Evolutionary conservation across 305 asterid genomes (phyloP).

Genomic region (Rubia tinctorum): DNA sequence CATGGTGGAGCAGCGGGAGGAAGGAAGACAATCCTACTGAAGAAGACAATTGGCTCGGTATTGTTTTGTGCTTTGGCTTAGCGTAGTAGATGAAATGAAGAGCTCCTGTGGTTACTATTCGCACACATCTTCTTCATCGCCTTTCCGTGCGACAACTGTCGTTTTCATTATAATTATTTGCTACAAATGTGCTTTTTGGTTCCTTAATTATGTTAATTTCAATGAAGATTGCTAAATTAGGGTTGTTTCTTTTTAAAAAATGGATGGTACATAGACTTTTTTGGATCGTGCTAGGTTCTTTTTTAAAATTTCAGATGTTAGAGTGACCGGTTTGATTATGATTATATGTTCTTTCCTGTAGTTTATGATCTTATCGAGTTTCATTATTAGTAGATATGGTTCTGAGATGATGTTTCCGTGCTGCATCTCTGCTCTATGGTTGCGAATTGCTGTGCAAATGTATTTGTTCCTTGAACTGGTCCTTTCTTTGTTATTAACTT

Average conservation of each 20-base stretch:
- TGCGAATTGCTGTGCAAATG: background rate
- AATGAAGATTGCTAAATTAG: conserved; percentile 8
- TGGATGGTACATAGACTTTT: background rate
- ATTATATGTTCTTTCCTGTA: background rate
- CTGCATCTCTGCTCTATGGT: background rate
- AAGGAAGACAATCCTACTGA: background rate
- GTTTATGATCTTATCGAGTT: background rate
- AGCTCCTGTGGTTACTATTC: conserved; percentile 19
- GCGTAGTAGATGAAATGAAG: conserved; percentile 45
- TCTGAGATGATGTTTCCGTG: background rate
- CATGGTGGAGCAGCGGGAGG: conserved; percentile 22
- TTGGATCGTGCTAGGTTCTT: background rate
- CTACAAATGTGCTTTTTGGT: background rate
- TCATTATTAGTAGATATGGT: background rate
- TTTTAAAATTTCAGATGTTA: background rate
- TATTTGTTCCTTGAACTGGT: background rate
- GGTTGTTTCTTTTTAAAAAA: background rate
- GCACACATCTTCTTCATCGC: conserved; percentile 25
- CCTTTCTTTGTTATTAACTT: background rate
- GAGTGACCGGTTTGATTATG: background rate
- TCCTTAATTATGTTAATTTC: background rate
- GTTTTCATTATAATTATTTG: background rate
- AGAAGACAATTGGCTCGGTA: conserved; percentile 6
- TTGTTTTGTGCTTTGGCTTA: conserved; percentile 7
- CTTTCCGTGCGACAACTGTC: conserved; percentile 30